Conservation (phyloP, 1,284 basidiomycete genomes). For the Papiliotrema flavescens region DNA sequence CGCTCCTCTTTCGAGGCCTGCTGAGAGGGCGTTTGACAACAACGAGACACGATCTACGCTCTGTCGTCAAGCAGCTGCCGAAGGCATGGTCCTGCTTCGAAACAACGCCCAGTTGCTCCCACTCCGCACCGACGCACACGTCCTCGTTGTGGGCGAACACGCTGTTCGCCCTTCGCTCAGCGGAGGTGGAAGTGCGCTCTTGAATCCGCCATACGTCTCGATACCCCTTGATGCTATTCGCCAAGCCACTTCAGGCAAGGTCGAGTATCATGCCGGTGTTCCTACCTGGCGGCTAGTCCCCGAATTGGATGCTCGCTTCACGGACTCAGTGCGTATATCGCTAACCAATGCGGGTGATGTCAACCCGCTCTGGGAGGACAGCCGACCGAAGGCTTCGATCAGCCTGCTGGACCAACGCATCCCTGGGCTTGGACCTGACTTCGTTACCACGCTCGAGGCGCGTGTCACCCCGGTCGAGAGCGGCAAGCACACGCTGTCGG, state of each 20-base stretch:
- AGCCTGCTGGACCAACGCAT: constrained; percentile 1
- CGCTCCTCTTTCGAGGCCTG: not conserved
- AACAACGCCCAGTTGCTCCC: not conserved
- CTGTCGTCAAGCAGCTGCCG: not conserved
- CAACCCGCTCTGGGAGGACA: not conserved
- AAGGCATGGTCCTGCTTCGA: not conserved
- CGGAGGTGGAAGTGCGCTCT: not conserved
- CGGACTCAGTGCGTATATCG: not conserved
- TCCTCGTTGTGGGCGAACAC: not conserved
- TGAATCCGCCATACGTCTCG: not conserved
- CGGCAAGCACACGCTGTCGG: not conserved
- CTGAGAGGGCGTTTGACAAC: not conserved
- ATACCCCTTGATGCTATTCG: not conserved
- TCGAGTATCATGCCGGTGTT: not conserved
- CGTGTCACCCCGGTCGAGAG: not conserved
- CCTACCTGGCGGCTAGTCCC: not conserved
- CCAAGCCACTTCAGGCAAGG: not conserved
- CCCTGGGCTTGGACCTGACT: not conserved
- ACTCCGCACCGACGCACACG: not conserved
- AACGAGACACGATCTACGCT: not conserved
- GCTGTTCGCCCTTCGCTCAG: not conserved
- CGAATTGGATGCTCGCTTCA: not conserved
- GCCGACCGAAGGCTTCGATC: not conserved
- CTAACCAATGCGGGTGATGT: not conserved
- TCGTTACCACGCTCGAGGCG: not conserved